Percentiles rank a stretch among this genome's conserved stretches.
Evolutionary conservation across 768 basidiomycete genomes (phyloP).

Genomic region (Agrocybe praecox): DNA sequence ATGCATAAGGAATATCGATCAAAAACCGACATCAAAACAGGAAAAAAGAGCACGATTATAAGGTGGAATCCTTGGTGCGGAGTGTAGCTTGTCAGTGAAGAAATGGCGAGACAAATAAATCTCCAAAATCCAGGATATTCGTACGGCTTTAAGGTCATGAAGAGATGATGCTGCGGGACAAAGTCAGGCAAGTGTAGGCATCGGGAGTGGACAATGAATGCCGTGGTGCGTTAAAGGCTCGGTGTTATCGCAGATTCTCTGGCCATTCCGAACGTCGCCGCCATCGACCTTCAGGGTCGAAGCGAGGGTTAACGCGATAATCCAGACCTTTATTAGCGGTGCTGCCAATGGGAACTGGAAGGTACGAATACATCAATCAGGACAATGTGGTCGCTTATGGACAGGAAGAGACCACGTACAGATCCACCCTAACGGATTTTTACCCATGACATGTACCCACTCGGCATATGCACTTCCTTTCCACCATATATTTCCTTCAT

Average conservation of each 20-base stretch:
- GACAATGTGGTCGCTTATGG: not conserved
- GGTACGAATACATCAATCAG: not conserved
- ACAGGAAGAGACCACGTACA: slow-evolving; percentile 50
- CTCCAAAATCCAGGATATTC: not conserved
- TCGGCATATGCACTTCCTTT: slow-evolving; percentile 58
- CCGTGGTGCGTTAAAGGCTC: not conserved
- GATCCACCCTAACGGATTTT: slow-evolving; percentile 69
- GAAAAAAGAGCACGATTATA: not conserved
- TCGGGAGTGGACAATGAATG: not conserved
- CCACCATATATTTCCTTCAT: slow-evolving; percentile 91
- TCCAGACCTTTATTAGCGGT: slow-evolving; percentile 58
- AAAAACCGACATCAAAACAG: no score
- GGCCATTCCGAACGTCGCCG: slow-evolving; percentile 74
- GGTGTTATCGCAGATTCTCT: slow-evolving; percentile 51
- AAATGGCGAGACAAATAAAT: no score
- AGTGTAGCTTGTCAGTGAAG: no score
- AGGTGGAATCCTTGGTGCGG: not conserved
- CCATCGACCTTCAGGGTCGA: slow-evolving; percentile 71
- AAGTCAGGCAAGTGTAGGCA: not conserved
- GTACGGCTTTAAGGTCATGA: not conserved
- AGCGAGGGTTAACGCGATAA: slow-evolving; percentile 74
- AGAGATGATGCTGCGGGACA: not conserved
- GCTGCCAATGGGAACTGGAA: slow-evolving; percentile 35
- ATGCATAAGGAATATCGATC: no score
- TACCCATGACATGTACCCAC: slow-evolving; percentile 88